Evolutionary conservation across 2,329 filamentous ascomycete genomes (phyloP).

Genomic region (Neurospora crassa): DNA sequence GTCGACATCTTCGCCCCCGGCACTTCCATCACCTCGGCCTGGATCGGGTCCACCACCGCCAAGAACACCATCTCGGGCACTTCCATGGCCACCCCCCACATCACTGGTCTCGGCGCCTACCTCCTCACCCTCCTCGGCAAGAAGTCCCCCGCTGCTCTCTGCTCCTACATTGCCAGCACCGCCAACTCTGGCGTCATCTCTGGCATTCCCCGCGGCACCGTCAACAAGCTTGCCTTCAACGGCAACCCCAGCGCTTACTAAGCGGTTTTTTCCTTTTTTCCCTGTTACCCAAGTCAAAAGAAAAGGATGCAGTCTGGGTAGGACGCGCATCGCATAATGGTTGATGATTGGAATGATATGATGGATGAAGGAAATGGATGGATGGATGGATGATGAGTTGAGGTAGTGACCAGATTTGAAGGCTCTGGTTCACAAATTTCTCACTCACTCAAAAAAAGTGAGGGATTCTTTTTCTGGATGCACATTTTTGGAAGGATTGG

Average conservation of each 20-base stretch:
- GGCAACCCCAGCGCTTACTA: constrained; percentile 27
- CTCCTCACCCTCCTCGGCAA: constrained; percentile 33
- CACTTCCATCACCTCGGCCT: constrained; percentile 35
- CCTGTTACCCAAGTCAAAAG: neutral
- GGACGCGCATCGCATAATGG: neutral
- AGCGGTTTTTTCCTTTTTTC: constrained; percentile 14
- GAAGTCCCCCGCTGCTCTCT: constrained; percentile 35
- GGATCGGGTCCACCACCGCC: constrained; percentile 31
- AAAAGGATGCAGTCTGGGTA: neutral
- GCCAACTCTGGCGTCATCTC: constrained; percentile 31
- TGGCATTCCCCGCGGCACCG: constrained; percentile 31
- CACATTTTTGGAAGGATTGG: neutral
- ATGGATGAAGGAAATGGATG: neutral
- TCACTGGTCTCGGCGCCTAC: constrained; percentile 28
- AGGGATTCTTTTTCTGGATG: neutral
- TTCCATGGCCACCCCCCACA: constrained; percentile 27
- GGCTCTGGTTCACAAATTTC: neutral
- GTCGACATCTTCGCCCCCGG: constrained; percentile 46
- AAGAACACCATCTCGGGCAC: constrained; percentile 38
- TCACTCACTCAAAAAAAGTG: neutral
- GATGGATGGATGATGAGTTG: neutral
- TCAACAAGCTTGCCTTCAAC: constrained; percentile 48
- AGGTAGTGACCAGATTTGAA: neutral
- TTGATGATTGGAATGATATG: neutral
- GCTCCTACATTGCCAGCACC: constrained; percentile 33